A percentile compares a stretch with the other conserved stretches of the same genome.
These are phyloP conservation scores for Cercospora citrullina DNA, from an alignment of 2,329 filamentous ascomycete genomes.

Conservation along the genomic window DNA sequence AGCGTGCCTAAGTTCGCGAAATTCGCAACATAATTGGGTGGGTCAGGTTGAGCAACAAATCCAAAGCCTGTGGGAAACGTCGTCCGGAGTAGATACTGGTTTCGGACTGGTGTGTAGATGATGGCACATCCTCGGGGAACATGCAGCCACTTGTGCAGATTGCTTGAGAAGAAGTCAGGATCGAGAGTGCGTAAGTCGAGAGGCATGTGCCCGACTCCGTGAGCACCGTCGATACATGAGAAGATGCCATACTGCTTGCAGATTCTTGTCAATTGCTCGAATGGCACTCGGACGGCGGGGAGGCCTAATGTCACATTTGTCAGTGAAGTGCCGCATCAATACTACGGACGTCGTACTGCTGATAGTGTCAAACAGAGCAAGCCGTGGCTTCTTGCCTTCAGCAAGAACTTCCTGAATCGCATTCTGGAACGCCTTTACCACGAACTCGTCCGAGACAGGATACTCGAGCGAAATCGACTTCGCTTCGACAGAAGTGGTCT, in stretches of 20 bases:
- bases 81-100: constrained; percentile 72
- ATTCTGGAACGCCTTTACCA: constrained; percentile 62
- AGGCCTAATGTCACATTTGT: constrained; percentile 45
- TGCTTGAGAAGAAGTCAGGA: constrained; percentile 83
- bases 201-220: constrained; percentile 75
- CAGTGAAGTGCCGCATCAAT: not conserved
- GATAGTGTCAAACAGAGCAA: constrained; percentile 80
- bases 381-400: constrained; percentile 61
- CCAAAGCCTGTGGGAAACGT: constrained; percentile 80
- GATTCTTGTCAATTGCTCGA: constrained; percentile 62
- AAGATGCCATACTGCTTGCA: constrained; percentile 69
- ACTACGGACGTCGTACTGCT: constrained; percentile 47
- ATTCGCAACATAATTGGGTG: constrained; percentile 46
- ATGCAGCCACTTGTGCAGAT: constrained; percentile 88
- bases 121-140: constrained; percentile 76
- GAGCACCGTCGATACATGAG: constrained; percentile 79
- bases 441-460: constrained; percentile 67
- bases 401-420: constrained; percentile 55
- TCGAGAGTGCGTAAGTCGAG: constrained; percentile 66
- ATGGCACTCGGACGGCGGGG: constrained; percentile 78
- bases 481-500: constrained; percentile 56
- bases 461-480: constrained; percentile 63
- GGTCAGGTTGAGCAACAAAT: constrained; percentile 49
- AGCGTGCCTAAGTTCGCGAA: constrained; percentile 73
- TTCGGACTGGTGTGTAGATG: constrained; percentile 73